These are phyloP conservation scores for Botrytis byssoidea DNA, from an alignment of 2,329 filamentous ascomycete species.

Conservation along the genomic window DNA sequence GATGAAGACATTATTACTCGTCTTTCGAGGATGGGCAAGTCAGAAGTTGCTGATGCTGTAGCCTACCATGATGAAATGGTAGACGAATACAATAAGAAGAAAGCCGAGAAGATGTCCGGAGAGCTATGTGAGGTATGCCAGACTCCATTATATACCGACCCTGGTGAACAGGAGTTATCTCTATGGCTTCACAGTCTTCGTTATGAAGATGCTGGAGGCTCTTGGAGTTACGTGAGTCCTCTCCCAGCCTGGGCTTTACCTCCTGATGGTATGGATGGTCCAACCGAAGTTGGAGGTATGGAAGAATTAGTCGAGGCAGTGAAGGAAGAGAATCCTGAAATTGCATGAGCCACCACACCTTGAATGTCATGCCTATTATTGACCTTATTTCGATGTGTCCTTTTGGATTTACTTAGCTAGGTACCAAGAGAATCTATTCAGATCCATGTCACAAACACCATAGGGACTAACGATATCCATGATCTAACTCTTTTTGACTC, in stretches of 20 bases:
- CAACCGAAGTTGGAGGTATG: conserved; percentile 63
- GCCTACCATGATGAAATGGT: conserved; percentile 95
- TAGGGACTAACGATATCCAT: not conserved
- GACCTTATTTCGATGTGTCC: not conserved
- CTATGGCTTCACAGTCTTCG: conserved; percentile 91
- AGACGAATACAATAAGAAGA: conserved; percentile 81
- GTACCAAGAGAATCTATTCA: not conserved
- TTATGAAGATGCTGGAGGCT: conserved; percentile 79
- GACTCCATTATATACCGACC: conserved; percentile 90
- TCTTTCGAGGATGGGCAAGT: conserved; percentile 87
- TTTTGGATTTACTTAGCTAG: conserved; percentile 4
- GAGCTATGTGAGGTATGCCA: conserved; percentile 76
- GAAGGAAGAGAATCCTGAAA: conserved; percentile 39
- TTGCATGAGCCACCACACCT: conserved; percentile 27
- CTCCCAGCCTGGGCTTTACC: conserved; percentile 86
- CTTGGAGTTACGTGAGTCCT: conserved; percentile 83
- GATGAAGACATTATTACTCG: conserved; percentile 89
- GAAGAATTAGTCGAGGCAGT: conserved; percentile 56
- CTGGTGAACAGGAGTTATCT: conserved; percentile 82
- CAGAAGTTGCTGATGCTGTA: conserved; percentile 84
- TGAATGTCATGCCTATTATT: not conserved
- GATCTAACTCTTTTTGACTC: not conserved
- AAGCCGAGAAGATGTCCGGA: conserved; percentile 92
- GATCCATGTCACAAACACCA: not conserved
- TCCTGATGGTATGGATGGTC: conserved; percentile 57